Evolutionary conservation across 306 rosid species (phyloP).

Genomic region (Vigna reflexopilosa): DNA sequence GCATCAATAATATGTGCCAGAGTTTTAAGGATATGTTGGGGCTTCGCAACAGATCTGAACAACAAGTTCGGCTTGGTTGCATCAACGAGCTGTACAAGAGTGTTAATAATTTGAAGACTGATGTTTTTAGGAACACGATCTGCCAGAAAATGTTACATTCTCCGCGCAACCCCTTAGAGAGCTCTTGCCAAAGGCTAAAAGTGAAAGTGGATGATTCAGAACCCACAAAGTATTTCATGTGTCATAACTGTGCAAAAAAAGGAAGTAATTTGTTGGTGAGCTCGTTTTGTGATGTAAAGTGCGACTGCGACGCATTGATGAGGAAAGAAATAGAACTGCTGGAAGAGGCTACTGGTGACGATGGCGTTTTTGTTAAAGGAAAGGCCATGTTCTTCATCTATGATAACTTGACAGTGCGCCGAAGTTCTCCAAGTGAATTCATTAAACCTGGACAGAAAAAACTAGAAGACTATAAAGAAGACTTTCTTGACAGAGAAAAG

Average conservation of each 20-base stretch:
- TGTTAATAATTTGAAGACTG: neutral
- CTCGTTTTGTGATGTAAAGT: neutral
- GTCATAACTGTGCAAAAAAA: neutral
- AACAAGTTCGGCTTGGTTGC: neutral
- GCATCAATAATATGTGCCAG: too few species aligned
- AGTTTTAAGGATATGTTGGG: too few species aligned
- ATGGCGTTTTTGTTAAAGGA: neutral
- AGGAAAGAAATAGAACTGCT: neutral
- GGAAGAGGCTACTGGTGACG: neutral
- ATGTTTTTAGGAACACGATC: neutral
- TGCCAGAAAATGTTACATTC: neutral
- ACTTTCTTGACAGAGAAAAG: neutral
- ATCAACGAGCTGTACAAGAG: neutral
- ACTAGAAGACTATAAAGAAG: neutral
- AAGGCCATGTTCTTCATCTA: neutral
- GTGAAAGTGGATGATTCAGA: neutral
- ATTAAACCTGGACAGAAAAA: neutral
- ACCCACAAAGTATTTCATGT: neutral
- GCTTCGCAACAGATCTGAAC: neutral
- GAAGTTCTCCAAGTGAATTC: neutral
- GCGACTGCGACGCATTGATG: neutral
- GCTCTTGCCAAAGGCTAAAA: neutral
- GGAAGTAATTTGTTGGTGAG: neutral
- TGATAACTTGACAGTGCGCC: neutral
- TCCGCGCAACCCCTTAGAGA: neutral